Base-by-base conservation (phyloP, 1,284 basidiomycete species). In the Apiotrichum brassicae region DNA sequence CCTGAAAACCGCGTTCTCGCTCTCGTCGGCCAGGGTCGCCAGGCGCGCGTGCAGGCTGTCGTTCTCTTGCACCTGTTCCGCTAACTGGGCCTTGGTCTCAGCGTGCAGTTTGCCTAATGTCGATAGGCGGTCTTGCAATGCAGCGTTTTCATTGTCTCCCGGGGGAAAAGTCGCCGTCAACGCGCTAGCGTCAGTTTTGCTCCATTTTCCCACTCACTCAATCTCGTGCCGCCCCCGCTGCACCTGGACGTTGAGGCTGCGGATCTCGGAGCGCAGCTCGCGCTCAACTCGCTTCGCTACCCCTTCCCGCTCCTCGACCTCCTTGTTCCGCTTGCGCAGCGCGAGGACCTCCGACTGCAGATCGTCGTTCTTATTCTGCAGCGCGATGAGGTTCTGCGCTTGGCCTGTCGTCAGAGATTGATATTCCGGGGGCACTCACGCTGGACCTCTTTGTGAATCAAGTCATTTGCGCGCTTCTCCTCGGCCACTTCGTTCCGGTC, bases 131-230 rank as follows among this genome's bases (percentile, higher is more conserved):
- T 56, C 43, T 42, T 68, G 64, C 9, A 72, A 50, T 0, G 60
- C 60, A 3, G n/a, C n/a, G n/a, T n/a, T n/a, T n/a, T n/a, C n/a
- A n/a, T n/a, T n/a, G n/a, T n/a, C n/a, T n/a, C n/a, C n/a, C n/a
- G n/a, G n/a, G 9, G 65, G 60, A 47, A 67, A 66, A 0, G 62
- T 60, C 44, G 68, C 65, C 8, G 68, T 69, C 13, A 74, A 51
- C 18, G 70, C 65, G 48, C 67, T 69, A 53, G 2, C 22, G n/a
- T n/a, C n/a, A n/a, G n/a, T n/a, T n/a, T n/a, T n/a, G n/a, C n/a
- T n/a, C n/a, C n/a, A n/a, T n/a, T n/a, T n/a, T n/a, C n/a, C 3
- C 7, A 65, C 71, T 45, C 47, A 74, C 71, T 73, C 70, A 56
- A 71, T 62, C 43, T 75, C 73, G n/a, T 62, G 43, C 4, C 68